Base-by-base conservation (phyloP, 331 rosid genomes). In the Rosa hybrid region DNA sequence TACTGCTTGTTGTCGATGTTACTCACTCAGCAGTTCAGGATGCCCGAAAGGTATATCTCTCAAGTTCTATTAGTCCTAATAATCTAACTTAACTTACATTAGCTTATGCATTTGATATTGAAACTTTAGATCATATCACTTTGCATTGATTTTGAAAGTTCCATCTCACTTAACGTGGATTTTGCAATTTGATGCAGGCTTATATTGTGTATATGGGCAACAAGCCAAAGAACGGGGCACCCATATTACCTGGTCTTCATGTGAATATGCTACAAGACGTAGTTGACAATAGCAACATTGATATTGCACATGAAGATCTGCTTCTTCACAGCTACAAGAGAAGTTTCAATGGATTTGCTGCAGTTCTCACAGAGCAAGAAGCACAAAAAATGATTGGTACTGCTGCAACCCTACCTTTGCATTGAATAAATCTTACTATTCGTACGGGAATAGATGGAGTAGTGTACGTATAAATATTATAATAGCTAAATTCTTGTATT, bases 341-440 rank as follows among this genome's bases (percentile, higher is more conserved):
- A 67, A 88, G 86, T 77, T 85, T 88, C 54, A 78, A 83, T 21
- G 91, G 91, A 45, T 88, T 88, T 79, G 87, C 56, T 18, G 91
- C 69, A 5, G 72, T 17, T 80, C 77, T 88, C 14, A 85, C 85
- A 0, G 81, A 75, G 42, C 75, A 83, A 53, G 91, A 88, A 85
- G 82, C 82, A 10, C 81, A 82, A 17, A 76, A 64, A 56, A 21
- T 87, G 11, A 76, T 77, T 6, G 84, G 90, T 87, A 53, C 10
- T 5, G 2, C 9, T 12, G 6, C 62, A 54, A 60, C 18, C 51
- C 14, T 14, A 3, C 4, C 45, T 65, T 18, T 51, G 8, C 4
- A 8, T 63, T 12, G 4, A 12, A 1, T 10, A 12, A 49, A 49
- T 2, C 1, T 49, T 49, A 49, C 53, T 49, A 49, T 12, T 49